Conservation (phyloP, 768 basidiomycete species). For the Tylopilus balloui region DNA sequence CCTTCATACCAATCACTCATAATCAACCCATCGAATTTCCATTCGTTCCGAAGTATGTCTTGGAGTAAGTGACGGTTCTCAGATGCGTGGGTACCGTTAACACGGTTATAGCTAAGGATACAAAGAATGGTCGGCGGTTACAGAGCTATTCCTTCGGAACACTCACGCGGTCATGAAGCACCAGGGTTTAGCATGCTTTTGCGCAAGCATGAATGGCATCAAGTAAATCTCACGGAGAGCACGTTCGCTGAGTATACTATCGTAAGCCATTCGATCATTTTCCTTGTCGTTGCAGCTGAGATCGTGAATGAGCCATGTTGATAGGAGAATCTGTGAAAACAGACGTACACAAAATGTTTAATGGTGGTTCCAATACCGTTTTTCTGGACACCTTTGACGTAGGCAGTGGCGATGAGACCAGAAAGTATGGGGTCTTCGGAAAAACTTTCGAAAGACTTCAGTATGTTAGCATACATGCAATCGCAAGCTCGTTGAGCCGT, state of each 20-base stretch:
- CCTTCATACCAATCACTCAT: constrained; percentile 75
- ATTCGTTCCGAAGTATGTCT: constrained; percentile 65
- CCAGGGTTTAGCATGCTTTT: constrained; percentile 51
- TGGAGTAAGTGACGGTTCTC: constrained; percentile 59
- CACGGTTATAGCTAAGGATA: constrained; percentile 56
- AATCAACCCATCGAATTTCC: constrained; percentile 67
- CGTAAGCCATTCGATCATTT: constrained; percentile 63
- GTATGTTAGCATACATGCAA: constrained; percentile 8
- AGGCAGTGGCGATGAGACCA: constrained; percentile 64
- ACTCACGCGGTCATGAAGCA: constrained; percentile 59
- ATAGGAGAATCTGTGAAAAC: constrained; percentile 5
- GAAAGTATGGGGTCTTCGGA: constrained; percentile 76
- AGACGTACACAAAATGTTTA: constrained; percentile 72
- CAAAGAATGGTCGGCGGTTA: neutral
- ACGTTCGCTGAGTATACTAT: constrained; percentile 46
- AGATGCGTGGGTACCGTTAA: constrained; percentile 70
- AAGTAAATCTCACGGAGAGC: constrained; percentile 58
- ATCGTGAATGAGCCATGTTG: neutral
- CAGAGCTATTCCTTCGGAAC: neutral
- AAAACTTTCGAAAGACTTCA: constrained; percentile 70
- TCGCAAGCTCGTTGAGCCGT: constrained; percentile 11
- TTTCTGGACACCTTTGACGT: constrained; percentile 71
- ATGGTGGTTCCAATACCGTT: constrained; percentile 74
- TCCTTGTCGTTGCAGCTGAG: constrained; percentile 76
- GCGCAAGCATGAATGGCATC: constrained; percentile 57